Evolutionary conservation across 805 yeast species (phyloP), one percentile per base, ranked within the genome.

Genomic region (Wickerhamomyces queroliae): DNA sequence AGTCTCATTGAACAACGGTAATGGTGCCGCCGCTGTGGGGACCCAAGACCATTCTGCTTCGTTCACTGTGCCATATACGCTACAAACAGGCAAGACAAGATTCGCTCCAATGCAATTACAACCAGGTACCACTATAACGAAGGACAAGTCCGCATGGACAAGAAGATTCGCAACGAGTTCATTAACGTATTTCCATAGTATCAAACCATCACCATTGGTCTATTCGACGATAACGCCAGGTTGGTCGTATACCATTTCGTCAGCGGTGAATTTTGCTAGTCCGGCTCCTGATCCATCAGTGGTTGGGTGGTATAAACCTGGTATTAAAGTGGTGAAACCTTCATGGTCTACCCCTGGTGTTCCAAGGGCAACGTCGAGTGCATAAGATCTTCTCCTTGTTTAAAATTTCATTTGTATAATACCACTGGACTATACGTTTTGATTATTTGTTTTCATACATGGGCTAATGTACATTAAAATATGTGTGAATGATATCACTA

Each of bases 61-160:
- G 3, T 83, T 82, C 58, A 56, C 80, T 3, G 64, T 89, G 7
- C 73, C 95, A 2, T 91, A 90, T 63, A 74, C 86, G 3, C 46
- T 51, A 50, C 98, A 91, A 64, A 82, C 93, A 0, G 96, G 96
- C 23, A 61, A 50, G 17, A 76, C 85, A 9, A 74, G 90, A 51
- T 86, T 64, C 60, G 97, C 98, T 1, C 96, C 97, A 38, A 87
- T 89, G 96, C 97, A 90, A 64, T 58, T 69, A 43, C 96, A 88
- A 62, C 97, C 99, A 6, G 85, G 82, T 4, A 54, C 83, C 1
- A 64, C 63, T 9, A 75, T 88, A 20, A 84, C 95, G 1, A 75
- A 68, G 28, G 40, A 39, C 21, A 41, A 49, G 13, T 70, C 82
- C 9, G 62, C 80, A 3, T 83, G 90, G 81, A 58, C 82, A 10